These are phyloP conservation scores for Ailanthus altissimus DNA, from an alignment of 345 rosid species.

Conservation along the genomic window DNA sequence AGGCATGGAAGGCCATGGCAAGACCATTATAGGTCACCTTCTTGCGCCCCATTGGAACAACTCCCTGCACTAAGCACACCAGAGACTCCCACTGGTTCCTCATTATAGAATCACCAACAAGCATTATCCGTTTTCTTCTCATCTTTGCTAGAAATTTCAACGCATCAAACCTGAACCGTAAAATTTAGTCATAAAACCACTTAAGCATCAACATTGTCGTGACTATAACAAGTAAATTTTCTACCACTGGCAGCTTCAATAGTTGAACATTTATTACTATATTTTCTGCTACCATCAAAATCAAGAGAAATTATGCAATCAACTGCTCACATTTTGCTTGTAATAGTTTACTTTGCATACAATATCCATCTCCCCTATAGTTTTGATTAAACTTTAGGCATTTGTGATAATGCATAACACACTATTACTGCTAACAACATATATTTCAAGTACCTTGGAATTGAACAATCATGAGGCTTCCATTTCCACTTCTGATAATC, in stretches of 20 bases:
- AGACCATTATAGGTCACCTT: constrained; percentile 69
- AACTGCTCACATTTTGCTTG: background rate
- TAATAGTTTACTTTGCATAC: background rate
- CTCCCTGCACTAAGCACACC: constrained; percentile 88
- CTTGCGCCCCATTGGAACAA: constrained; percentile 69
- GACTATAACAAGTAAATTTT: no score
- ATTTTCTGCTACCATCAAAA: no score
- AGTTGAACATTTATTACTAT: no score
- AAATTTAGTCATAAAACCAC: background rate
- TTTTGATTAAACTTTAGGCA: background rate
- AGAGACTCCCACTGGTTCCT: constrained; percentile 99
- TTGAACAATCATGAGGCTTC: constrained; percentile 73
- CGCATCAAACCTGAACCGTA: constrained; percentile 72
- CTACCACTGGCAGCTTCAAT: no score
- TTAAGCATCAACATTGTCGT: no score
- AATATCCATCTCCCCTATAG: background rate
- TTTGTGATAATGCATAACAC: background rate
- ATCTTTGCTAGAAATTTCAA: constrained; percentile 73
- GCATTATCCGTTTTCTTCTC: constrained; percentile 82
- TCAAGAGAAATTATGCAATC: no score
- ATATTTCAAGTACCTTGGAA: constrained; percentile 60
- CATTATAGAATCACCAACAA: constrained; percentile 95
- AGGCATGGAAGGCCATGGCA: constrained; percentile 85
- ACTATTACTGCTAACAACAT: background rate
- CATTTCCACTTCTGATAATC: constrained; percentile 91